Evolutionary conservation across 2,329 filamentous ascomycete species (phyloP), one percentile per base, ranked within the genome.

Genomic region (Trichophyton benhamiae): DNA sequence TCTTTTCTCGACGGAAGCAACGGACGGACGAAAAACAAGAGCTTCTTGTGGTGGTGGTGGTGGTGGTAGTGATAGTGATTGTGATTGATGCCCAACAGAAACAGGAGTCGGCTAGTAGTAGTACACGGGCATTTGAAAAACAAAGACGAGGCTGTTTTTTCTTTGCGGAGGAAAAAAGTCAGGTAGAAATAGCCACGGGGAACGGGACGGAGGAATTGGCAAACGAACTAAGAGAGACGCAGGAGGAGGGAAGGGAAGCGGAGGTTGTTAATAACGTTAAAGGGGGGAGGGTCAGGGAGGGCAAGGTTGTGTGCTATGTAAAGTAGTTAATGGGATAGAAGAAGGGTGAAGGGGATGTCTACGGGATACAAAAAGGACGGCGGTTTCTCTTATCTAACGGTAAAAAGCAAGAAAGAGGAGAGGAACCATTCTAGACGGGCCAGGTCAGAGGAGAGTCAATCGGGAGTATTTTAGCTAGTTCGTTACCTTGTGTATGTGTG

Each of bases 371-470:
- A 25, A 48, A 25, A 59, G 25, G 30, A 25, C n/a, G 22, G 11
- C 25, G 22, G 7, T 38, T 38, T 38, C 33, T 44, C 57, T 30
- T 22, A 15, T 59, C 57, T 44, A 59, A 59, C 30, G 17, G 46
- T 48, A 33, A 46, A 33, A 59, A 48, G 46, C 46, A 33, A 46
- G 17, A 59, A 48, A 22, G 25, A 48, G 38, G 46, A 48, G 48
- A 57, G 4, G 36, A 58, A 61, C 61, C 61, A 65, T 64, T 63
- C 60, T 64, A 49, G 38, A 17, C 44, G 57, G 6, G 53, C n/a
- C 15, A 33, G 25, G 57, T 41, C 57, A 58, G 30, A 33, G 30
- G 9, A 9, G 9, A 9, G 33, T 13, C 33, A 38, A 9, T 13
- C 22, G 22, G 33, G 7, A 38, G 33, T 38, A 38, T 38, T 7